Evolutionary conservation across 805 yeast genomes (phyloP).

Genomic region (Candida methanosorbosa): DNA sequence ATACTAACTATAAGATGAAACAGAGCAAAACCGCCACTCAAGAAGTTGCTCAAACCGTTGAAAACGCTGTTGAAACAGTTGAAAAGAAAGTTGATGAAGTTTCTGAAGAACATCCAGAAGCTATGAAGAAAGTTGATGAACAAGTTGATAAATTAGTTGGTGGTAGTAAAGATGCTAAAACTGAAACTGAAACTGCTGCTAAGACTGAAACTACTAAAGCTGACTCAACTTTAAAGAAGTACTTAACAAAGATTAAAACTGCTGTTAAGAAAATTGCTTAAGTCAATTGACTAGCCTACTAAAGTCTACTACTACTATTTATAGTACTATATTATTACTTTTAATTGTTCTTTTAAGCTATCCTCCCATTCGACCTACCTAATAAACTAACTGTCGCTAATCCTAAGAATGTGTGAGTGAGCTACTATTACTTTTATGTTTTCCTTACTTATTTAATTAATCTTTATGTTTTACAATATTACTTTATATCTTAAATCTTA

Average conservation of each 20-base stretch:
- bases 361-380: background rate
- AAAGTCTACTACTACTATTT: no score
- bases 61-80: conserved; percentile 3
- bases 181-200: conserved; percentile 1
- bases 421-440: background rate
- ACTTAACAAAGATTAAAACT: conserved; percentile 19
- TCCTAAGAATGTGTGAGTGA: no score
- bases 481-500: no score
- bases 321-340: no score
- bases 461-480: no score
- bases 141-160: conserved; percentile 2
- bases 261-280: conserved; percentile 6
- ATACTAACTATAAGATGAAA: background rate
- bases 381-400: no score
- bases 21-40: background rate
- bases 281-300: conserved; percentile 2
- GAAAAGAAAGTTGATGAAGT: conserved; percentile 7
- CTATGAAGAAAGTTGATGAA: conserved; percentile 2
- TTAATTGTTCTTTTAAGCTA: background rate
- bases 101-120: conserved; percentile 2
- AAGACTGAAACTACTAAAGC: conserved; percentile 1
- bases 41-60: background rate
- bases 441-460: background rate
- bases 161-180: conserved; percentile 5
- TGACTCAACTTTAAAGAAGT: conserved; percentile 15